These are phyloP conservation scores for Sporormia fimetaria DNA, from an alignment of 495 filamentous ascomycete genomes.

Conservation along the genomic window DNA sequence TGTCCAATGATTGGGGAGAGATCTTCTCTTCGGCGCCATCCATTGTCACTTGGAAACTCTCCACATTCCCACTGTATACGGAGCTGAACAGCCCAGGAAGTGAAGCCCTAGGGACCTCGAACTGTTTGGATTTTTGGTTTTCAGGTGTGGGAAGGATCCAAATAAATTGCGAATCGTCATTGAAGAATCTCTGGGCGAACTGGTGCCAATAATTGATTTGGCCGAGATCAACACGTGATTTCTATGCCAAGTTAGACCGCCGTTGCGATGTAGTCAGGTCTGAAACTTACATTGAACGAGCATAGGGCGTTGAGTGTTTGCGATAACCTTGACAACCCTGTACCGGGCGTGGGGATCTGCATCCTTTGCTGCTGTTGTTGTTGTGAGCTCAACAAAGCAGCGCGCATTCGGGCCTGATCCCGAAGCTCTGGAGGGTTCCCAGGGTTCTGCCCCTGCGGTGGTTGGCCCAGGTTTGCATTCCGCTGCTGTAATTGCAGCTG, in stretches of 20 bases:
- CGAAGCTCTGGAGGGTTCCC: neutral
- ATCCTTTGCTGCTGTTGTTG: slow-evolving; percentile 19
- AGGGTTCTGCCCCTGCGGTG: neutral
- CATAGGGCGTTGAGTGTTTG: slow-evolving; percentile 62
- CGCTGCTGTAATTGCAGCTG: slow-evolving; percentile 14
- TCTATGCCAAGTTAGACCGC: neutral
- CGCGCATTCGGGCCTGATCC: neutral
- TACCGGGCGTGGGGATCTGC: slow-evolving; percentile 33
- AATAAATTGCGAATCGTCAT: slow-evolving; percentile 27
- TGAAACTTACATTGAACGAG: slow-evolving; percentile 45
- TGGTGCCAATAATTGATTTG: slow-evolving; percentile 59
- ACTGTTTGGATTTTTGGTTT: slow-evolving; percentile 49
- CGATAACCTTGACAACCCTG: slow-evolving; percentile 51
- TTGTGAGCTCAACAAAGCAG: slow-evolving; percentile 21
- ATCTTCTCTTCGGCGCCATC: slow-evolving; percentile 38
- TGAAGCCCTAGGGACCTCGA: slow-evolving; percentile 63
- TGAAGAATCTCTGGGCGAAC: slow-evolving; percentile 69
- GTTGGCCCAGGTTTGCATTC: slow-evolving; percentile 9
- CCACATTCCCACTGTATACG: slow-evolving; percentile 73
- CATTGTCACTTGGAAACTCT: slow-evolving; percentile 64
- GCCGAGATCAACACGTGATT: slow-evolving; percentile 27
- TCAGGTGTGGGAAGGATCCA: slow-evolving; percentile 9
- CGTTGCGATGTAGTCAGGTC: neutral
- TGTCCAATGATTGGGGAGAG: slow-evolving; percentile 1
- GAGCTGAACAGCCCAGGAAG: slow-evolving; percentile 71